Conservation (phyloP, 2,329 filamentous ascomycete genomes). For the Diaporthe caulivora region DNA sequence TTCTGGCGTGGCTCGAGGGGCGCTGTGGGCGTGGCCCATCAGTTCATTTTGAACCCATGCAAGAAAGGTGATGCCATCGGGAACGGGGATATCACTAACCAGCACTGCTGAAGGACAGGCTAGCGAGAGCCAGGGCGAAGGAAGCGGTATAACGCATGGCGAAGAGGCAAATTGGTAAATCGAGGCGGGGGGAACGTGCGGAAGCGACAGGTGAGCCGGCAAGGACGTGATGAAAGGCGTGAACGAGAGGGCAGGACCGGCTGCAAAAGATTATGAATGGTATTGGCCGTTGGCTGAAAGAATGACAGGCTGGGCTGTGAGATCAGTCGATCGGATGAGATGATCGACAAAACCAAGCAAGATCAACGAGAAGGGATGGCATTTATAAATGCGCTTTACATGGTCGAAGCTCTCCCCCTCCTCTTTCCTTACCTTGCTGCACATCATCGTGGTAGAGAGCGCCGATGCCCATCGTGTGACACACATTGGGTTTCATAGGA, state of each 20-base stretch:
- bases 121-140: constrained; percentile 32
- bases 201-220: constrained; percentile 26
- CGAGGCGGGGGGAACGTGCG: not conserved
- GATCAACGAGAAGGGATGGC: constrained; percentile 24
- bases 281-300: constrained; percentile 9
- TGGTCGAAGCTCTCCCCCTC: not conserved
- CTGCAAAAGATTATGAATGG: constrained; percentile 14
- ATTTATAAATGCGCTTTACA: constrained; percentile 1
- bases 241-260: constrained; percentile 6
- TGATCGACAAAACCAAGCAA: not conserved
- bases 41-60: not conserved
- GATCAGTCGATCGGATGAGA: constrained; percentile 25
- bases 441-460: constrained; percentile 7
- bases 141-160: constrained; percentile 32
- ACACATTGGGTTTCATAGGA: constrained; percentile 31
- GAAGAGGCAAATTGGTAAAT: not conserved
- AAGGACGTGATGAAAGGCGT: not conserved
- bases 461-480: constrained; percentile 8
- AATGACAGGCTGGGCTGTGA: constrained; percentile 20
- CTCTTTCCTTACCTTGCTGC: not conserved
- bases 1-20: constrained; percentile 46
- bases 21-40: not conserved
- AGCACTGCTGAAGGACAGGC: constrained; percentile 14
- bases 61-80: not conserved
- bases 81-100: not conserved